Percentiles rank a stretch among this genome's conserved stretches.
Conservation (phyloP, 108 stramenopile species). For the Nannochloropsis salina region DNA sequence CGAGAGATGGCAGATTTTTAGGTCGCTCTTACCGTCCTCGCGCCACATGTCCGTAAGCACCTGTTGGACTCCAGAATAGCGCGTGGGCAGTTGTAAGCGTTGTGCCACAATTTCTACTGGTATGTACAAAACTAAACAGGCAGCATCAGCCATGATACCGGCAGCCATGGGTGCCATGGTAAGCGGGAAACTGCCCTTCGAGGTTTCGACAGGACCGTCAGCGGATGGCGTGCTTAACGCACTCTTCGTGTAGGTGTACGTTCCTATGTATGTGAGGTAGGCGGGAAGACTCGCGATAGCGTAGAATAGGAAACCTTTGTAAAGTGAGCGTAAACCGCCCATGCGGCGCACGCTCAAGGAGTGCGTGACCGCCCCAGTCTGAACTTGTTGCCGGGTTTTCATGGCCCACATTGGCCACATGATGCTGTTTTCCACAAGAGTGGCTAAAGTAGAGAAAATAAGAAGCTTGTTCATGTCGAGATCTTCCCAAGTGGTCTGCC, state of each 20-base stretch:
- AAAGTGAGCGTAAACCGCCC: background rate
- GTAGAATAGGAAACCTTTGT: conserved; percentile 10
- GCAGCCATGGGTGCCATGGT: conserved; percentile 5
- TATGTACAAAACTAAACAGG: conserved; percentile 4
- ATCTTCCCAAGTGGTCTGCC: background rate
- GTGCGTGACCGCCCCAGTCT: conserved; percentile 4
- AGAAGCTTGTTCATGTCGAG: background rate
- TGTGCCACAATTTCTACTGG: background rate
- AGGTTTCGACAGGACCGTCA: background rate
- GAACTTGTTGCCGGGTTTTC: conserved; percentile 9
- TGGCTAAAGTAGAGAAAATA: conserved; percentile 5
- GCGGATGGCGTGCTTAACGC: background rate
- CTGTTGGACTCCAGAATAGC: background rate
- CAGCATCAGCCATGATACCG: background rate
- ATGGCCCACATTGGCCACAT: conserved; percentile 6
- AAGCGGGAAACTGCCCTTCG: background rate
- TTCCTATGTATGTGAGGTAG: background rate
- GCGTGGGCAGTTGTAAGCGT: conserved; percentile 16
- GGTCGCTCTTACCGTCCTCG: background rate
- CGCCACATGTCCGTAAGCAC: conserved; percentile 1
- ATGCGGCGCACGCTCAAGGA: conserved; percentile 11
- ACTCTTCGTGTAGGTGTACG: conserved; percentile 17
- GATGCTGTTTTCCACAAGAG: background rate
- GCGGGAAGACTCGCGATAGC: conserved; percentile 15
- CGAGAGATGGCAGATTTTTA: too few species aligned